phyloP scores from a whole-genome alignment of 441 rosid species.

The Rhodomyrtus psidioides region DNA sequence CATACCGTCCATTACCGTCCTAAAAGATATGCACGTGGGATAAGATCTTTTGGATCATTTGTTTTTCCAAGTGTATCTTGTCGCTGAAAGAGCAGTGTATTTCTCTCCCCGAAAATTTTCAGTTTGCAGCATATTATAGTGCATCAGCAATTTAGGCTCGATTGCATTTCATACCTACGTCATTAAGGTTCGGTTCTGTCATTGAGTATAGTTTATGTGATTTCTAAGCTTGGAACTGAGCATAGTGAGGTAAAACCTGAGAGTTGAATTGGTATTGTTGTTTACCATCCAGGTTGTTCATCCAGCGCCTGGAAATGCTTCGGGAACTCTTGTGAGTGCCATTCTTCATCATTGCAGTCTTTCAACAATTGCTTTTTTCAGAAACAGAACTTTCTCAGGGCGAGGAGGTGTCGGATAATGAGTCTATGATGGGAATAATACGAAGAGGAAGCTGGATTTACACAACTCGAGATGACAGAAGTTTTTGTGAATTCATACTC shows the following conservation, averaged over 20 bases:
- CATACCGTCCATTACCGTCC: not conserved
- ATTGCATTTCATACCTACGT: not conserved
- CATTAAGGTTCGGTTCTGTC: not conserved
- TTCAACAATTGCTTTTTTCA: slow-evolving; percentile 36
- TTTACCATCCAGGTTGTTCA: slow-evolving; percentile 65
- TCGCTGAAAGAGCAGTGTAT: not conserved
- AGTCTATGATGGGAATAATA: too few relatives aligned
- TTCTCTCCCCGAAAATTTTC: not conserved
- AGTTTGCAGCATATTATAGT: not conserved
- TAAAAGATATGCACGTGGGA: not conserved
- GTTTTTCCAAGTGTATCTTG: not conserved
- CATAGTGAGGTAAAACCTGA: not conserved
- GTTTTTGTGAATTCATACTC: too few relatives aligned
- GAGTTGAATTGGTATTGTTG: not conserved
- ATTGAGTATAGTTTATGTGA: not conserved
- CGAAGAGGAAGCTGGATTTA: too few relatives aligned
- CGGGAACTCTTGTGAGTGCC: too few relatives aligned
- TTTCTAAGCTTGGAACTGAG: not conserved
- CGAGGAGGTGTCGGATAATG: slow-evolving; percentile 56
- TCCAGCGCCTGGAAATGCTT: slow-evolving; percentile 92
- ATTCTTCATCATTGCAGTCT: slow-evolving; percentile 88
- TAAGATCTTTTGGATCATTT: not conserved
- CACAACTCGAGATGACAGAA: too few relatives aligned
- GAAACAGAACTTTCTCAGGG: slow-evolving; percentile 32
- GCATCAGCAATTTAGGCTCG: not conserved